Evolutionary conservation across 257 asterid species (phyloP), one percentile per base, ranked within the genome.

Genomic region (Nicotiana tabacum): DNA sequence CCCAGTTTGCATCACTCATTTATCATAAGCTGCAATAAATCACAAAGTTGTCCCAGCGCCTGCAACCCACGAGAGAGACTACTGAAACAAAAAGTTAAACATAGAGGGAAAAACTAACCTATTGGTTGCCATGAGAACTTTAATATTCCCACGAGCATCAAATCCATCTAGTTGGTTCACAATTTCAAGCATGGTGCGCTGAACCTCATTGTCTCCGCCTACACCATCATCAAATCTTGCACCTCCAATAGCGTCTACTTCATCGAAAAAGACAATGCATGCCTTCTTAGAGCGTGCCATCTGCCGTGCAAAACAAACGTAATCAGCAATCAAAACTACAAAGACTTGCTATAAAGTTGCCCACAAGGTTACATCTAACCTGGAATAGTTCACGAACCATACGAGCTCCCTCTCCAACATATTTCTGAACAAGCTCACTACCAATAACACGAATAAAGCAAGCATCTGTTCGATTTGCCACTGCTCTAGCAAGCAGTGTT

Each of bases 201-300:
- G 99, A 78, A 96, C 99, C 90, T 96, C 99, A 80, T 96, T 96
- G 84, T 96, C 98, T 67, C 99, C 99, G 77, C 99, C 99, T 9
- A 89, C 97, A 13, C 99, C 99, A 87, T 94, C 99, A 86, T 94
- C 98, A 85, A 96, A 96, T 33, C 99, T 84, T 67, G 98, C 99
- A 82, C 99, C 99, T 60, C 99, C 99, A 81, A 96, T 96, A 77
- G 99, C 99, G 80, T 96, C 98, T 55, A 96, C 90, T 90, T 96
- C 99, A 85, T 94, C 99, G 64, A 96, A 96, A 86, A 96, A 96
- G 33, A 96, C 98, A 57, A 96, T 96, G 90, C 99, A 96, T 39
- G 99, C 99, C 83, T 96, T 96, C 80, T 96, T 96, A 61, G 99
- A 96, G 78, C 99, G 98, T 66, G 99, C 99, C 98, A 96, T 94